phyloP scores from a whole-genome alignment of 257 asterid genomes.

The Phtheirospermum japonicum region DNA sequence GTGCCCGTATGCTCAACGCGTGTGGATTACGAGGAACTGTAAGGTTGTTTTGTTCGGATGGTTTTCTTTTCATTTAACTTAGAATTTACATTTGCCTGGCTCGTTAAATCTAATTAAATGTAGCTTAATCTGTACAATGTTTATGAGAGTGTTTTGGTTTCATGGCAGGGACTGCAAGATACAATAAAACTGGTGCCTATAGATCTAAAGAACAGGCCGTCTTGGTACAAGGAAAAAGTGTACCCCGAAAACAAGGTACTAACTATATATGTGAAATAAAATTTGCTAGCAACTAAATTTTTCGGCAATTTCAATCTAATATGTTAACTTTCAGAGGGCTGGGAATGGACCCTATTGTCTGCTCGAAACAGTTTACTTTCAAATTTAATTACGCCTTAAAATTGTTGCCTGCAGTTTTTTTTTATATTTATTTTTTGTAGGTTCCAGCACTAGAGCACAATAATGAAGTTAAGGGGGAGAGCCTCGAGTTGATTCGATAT shows the following conservation, averaged over 20 bases:
- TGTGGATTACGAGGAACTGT: slow-evolving; percentile 72
- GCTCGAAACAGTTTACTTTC: slow-evolving; percentile 9
- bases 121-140: slow-evolving; percentile 1
- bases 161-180: slow-evolving; percentile 70
- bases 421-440: slow-evolving; percentile 29
- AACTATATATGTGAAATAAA: neutral
- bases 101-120: neutral
- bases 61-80: neutral
- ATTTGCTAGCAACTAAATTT: neutral
- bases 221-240: slow-evolving; percentile 91
- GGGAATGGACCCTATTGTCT: neutral
- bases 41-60: slow-evolving; percentile 46
- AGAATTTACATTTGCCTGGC: slow-evolving; percentile 2
- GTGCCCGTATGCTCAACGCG: slow-evolving; percentile 89
- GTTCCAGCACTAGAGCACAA: slow-evolving; percentile 84
- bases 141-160: slow-evolving; percentile 15
- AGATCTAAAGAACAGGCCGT: slow-evolving; percentile 74
- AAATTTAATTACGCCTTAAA: slow-evolving; percentile 1
- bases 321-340: neutral
- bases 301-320: neutral
- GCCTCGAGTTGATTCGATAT: slow-evolving; percentile 79
- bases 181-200: slow-evolving; percentile 68
- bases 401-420: neutral
- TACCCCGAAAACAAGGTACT: slow-evolving; percentile 79
- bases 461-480: slow-evolving; percentile 79